Evolutionary conservation across 139 green algal species (phyloP).

Genomic region (Asterochloris sp.): DNA sequence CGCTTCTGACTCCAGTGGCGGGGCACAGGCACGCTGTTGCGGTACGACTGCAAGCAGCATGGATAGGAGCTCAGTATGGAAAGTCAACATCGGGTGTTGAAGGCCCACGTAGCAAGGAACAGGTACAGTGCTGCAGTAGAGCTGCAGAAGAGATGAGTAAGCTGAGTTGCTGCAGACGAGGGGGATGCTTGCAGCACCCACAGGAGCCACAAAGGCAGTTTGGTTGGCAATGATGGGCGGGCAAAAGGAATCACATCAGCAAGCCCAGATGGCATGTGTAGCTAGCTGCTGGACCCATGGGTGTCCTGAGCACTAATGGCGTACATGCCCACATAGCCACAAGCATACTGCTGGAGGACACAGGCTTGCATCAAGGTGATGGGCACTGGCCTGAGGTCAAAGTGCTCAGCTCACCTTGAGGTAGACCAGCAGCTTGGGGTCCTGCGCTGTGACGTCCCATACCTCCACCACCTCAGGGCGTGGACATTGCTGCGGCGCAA

Average conservation of each 20-base stretch:
- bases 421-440: constrained; percentile 90
- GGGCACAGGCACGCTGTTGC: constrained; percentile 93
- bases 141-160: not conserved
- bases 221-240: too few species aligned
- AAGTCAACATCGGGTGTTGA: not conserved
- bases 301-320: too few species aligned
- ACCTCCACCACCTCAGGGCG: constrained; percentile 96
- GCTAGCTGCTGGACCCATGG: too few species aligned
- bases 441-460: constrained; percentile 92
- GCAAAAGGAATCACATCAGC: too few species aligned
- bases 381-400: too few species aligned
- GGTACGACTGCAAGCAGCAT: constrained; percentile 46
- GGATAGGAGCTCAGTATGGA: not conserved
- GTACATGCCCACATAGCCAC: too few species aligned
- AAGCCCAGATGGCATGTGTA: too few species aligned
- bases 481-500: constrained; percentile 51
- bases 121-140: not conserved
- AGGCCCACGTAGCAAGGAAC: not conserved
- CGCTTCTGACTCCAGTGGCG: constrained; percentile 97
- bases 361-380: too few species aligned
- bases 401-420: constrained; percentile 71
- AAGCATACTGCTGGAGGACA: too few species aligned
- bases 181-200: too few species aligned
- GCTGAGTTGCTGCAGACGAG: not conserved
- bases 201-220: too few species aligned